A percentile compares a stretch with the other conserved stretches of the same genome.
Conservation (phyloP, 2,329 filamentous ascomycete species). For the Sclerotinia subarctica region DNA sequence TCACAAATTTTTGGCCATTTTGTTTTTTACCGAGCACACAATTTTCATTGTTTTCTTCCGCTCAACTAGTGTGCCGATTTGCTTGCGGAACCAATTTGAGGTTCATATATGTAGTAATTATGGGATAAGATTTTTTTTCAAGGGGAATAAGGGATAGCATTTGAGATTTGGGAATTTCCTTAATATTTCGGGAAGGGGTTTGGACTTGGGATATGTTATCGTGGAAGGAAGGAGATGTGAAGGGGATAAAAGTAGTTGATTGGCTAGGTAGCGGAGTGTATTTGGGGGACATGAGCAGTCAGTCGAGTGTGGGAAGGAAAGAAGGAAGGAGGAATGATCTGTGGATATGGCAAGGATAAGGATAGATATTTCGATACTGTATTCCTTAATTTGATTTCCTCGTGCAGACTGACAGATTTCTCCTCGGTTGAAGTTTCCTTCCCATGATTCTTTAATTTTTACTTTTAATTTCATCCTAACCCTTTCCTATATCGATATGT, state of each 20-base stretch:
- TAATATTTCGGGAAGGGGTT: background rate
- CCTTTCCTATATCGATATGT: background rate
- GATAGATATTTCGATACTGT: conserved; percentile 16
- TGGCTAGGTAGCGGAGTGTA: background rate
- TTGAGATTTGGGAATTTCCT: conserved; percentile 10
- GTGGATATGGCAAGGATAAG: conserved; percentile 30
- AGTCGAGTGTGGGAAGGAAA: background rate
- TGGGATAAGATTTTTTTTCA: background rate
- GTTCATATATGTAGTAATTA: conserved; percentile 20
- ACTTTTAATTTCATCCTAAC: too few species aligned
- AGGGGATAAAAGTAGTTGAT: background rate
- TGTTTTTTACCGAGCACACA: background rate
- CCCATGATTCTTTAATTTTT: background rate
- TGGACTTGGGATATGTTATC: conserved; percentile 42
- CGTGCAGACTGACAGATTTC: background rate
- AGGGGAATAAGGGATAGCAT: background rate
- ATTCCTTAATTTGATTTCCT: conserved; percentile 14
- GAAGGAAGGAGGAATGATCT: conserved; percentile 41
- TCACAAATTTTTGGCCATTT: conserved; percentile 5
- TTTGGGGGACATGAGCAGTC: background rate
- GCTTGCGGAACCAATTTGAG: background rate
- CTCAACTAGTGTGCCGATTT: background rate
- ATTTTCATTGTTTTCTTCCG: background rate
- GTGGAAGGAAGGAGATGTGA: background rate
- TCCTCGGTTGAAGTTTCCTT: background rate